These are phyloP conservation scores for Elsinoe necatrix DNA, from an alignment of 2,329 filamentous ascomycete species.

Conservation along the genomic window DNA sequence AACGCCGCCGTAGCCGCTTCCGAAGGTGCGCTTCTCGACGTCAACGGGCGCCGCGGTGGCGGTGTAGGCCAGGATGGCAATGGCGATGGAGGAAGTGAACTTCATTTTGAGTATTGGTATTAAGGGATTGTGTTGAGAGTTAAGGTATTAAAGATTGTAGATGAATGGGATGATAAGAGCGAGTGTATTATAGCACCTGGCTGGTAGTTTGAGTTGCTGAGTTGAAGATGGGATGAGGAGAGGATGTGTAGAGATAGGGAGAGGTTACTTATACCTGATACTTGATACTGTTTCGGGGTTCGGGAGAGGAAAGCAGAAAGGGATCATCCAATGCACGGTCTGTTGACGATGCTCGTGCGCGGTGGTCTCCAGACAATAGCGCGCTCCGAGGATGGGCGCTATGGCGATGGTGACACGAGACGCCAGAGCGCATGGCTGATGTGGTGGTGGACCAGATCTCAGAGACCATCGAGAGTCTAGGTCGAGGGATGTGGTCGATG, in stretches of 20 bases:
- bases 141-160: neutral
- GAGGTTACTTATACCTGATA: slow-evolving; percentile 1
- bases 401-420: slow-evolving; percentile 1
- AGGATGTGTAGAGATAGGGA: neutral
- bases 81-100: slow-evolving; percentile 1
- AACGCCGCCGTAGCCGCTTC: neutral
- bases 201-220: neutral
- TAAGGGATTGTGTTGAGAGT: neutral
- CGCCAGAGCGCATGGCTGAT: neutral
- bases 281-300: neutral
- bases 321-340: neutral
- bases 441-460: neutral
- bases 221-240: neutral
- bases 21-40: slow-evolving; percentile 10
- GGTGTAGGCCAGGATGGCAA: slow-evolving; percentile 9
- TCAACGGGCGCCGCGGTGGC: slow-evolving; percentile 4
- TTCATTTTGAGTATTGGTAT: slow-evolving; percentile 5
- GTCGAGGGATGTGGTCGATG: slow-evolving; percentile 9
- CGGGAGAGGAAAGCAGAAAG: neutral
- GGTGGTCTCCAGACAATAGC: neutral
- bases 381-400: neutral
- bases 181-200: slow-evolving; percentile 6
- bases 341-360: neutral
- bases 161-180: neutral
- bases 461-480: neutral